Evolutionary conservation across 495 filamentous ascomycete species (phyloP).

Genomic region (Hypoxylon trugodes): DNA sequence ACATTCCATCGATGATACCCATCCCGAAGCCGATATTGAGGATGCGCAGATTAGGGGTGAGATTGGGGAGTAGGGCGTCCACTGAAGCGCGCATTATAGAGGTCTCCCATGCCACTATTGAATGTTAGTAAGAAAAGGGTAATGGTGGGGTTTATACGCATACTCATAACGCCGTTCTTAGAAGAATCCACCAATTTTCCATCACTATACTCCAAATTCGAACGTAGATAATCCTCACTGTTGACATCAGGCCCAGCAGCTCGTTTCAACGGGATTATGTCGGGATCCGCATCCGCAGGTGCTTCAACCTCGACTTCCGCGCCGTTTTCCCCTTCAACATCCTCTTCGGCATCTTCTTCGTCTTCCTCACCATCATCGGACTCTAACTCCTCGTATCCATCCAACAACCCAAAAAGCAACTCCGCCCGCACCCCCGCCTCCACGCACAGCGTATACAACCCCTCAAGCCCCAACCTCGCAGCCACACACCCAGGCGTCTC

Average conservation of each 20-base stretch:
- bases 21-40: conserved; percentile 96
- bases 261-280: conserved; percentile 45
- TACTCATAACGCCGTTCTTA: conserved; percentile 87
- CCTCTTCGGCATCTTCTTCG: conserved; percentile 48
- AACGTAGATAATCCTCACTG: conserved; percentile 79
- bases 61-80: conserved; percentile 50
- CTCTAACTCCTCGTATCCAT: conserved; percentile 77
- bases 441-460: conserved; percentile 84
- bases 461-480: conserved; percentile 69
- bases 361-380: conserved; percentile 70
- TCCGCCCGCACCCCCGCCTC: conserved; percentile 93
- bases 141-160: conserved; percentile 65
- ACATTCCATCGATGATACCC: conserved; percentile 91
- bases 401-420: conserved; percentile 77
- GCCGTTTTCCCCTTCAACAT: conserved; percentile 9
- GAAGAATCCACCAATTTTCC: conserved; percentile 78
- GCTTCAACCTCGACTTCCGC: conserved; percentile 6
- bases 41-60: conserved; percentile 66
- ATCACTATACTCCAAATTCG: conserved; percentile 76
- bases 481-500: conserved; percentile 96
- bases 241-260: conserved; percentile 56
- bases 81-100: conserved; percentile 86
- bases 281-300: conserved; percentile 47
- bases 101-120: conserved; percentile 83
- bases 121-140: not conserved